Conservation (phyloP, 257 asterid genomes). For the Solanum bulbocastanum region DNA sequence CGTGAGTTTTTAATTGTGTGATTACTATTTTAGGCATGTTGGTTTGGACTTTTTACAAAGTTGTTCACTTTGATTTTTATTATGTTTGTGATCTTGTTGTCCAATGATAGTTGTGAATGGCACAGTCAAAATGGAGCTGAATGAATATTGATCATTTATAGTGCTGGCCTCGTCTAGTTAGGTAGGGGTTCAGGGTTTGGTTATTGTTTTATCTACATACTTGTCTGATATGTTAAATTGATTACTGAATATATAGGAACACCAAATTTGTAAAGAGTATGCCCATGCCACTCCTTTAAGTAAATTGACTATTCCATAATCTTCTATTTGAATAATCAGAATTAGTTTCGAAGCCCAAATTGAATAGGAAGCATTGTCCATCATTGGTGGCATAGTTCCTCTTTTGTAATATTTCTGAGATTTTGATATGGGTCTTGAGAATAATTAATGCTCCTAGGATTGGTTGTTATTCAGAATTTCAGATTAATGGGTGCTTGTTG, state of each 20-base stretch:
- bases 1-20: constrained; percentile 30
- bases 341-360: neutral
- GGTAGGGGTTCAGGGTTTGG: neutral
- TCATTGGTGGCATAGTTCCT: neutral
- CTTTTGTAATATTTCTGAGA: neutral
- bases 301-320: neutral
- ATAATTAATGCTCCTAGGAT: neutral
- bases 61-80: neutral
- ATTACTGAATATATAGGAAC: neutral
- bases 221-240: neutral
- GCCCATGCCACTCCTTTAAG: neutral
- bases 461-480: neutral
- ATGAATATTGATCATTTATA: neutral
- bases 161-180: neutral
- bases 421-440: neutral
- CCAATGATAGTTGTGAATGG: neutral
- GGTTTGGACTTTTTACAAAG: neutral
- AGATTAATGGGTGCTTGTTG: neutral
- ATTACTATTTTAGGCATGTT: neutral
- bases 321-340: neutral
- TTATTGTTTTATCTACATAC: neutral
- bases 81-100: neutral
- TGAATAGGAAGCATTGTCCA: neutral
- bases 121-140: neutral
- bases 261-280: no score